Percentiles rank a stretch among this genome's conserved stretches.
phyloP scores from a whole-genome alignment of 2,329 filamentous ascomycete genomes.

The Epichloe gansuensis region DNA sequence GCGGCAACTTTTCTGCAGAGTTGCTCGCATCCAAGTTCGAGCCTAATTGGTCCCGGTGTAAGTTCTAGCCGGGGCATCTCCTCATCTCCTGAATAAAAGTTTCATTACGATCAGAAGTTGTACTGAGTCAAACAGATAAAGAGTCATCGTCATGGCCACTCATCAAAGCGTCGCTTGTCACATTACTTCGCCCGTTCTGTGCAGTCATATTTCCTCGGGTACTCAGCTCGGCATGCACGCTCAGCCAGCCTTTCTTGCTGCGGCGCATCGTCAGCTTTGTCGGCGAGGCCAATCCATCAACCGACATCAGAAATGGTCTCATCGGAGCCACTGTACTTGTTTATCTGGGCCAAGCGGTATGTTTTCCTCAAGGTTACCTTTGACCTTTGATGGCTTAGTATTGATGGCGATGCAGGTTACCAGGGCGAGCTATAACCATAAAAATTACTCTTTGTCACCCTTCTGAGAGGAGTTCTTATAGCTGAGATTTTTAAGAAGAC shows the following conservation, averaged over 20 bases:
- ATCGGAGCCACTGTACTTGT: constrained; percentile 27
- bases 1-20: no score
- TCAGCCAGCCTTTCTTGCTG: constrained; percentile 29
- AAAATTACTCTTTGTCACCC: constrained; percentile 20
- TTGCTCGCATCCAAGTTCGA: no score
- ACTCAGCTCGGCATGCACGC: constrained; percentile 19
- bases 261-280: constrained; percentile 17
- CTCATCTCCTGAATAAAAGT: no score
- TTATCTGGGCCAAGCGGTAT: constrained; percentile 29
- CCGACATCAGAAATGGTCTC: constrained; percentile 19
- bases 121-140: no score
- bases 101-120: no score
- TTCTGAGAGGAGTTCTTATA: constrained; percentile 20
- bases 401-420: constrained; percentile 1
- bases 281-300: constrained; percentile 9
- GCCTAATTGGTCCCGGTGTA: no score
- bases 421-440: constrained; percentile 17
- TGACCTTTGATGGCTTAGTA: background rate
- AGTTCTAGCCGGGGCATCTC: no score
- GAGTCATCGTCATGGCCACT: background rate
- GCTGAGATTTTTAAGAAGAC: constrained; percentile 38
- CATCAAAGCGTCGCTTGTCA: constrained; percentile 6
- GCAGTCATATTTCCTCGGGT: constrained; percentile 18
- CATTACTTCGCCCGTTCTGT: constrained; percentile 8
- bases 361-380: constrained; percentile 12